Evolutionary conservation across 192 early-diverging fungal genomes (phyloP), one percentile per base, ranked within the genome.

Genomic region (Haplosporangium gracile): DNA sequence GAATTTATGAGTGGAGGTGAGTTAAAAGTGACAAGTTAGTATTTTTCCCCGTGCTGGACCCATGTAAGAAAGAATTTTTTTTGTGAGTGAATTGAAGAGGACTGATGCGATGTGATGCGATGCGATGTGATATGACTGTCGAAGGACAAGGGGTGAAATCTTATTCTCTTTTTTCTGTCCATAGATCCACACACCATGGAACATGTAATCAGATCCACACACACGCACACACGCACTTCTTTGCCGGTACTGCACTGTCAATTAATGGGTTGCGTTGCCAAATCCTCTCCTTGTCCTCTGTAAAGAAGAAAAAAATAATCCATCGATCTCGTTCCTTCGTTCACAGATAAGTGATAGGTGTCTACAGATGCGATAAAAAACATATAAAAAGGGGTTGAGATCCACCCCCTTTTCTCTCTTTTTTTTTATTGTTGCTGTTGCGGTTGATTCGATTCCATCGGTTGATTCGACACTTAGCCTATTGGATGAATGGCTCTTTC

Each of bases 301-400:
- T 49, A 36, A 36, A 36, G 2, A 36, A 36, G 2, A 36, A 20
- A 20, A 51, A 51, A 51, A 49, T 1, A 43, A 45, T 13, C 11
- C 43, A 45, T 51, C 49, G 2, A 20, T 51, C 49, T 51, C 49
- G 0, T 18, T 49, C 47, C 47, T 0, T 51, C 16, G 18, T 51
- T 51, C 20, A 4, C 49, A 60, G 26, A 18, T 18, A 60, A 7
- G 55, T 1, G 26, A 18, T 18, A 60, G 16, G 55, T 1, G 22
- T 24, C 55, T 26, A 29, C 60, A 65, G 60, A 65, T 65, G 60
- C 29, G 60, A 65, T 65, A 65, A 65, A 57, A 65, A 65, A 65
- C 60, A 32, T 65, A 65, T 65, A 65, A 65, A 63, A 65, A 65
- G 60, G 60, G 60, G 60, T 0, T 2, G 7, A 57, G 26, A 32